These are phyloP conservation scores for Starmerella riodocensis DNA, from an alignment of 805 yeast species.

Conservation along the genomic window DNA sequence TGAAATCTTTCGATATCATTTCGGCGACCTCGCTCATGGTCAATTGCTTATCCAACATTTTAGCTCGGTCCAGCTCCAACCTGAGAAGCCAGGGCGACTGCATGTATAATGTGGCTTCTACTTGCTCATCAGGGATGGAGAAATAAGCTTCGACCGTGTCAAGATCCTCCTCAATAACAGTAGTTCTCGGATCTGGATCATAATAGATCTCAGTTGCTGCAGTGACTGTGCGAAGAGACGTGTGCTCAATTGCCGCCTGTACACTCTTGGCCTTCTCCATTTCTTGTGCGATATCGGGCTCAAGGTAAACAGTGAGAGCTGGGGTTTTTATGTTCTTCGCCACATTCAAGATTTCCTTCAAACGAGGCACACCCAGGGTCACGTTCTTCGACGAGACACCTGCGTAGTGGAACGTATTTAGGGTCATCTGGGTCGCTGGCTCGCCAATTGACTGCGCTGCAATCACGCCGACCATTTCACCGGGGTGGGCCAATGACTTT, in stretches of 20 bases:
- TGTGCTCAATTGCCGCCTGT: slow-evolving; percentile 94
- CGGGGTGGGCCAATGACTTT: slow-evolving; percentile 83
- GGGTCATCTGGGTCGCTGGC: slow-evolving; percentile 96
- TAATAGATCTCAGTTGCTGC: slow-evolving; percentile 95
- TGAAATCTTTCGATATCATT: slow-evolving; percentile 81
- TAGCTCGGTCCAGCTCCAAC: slow-evolving; percentile 93
- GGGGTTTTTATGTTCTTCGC: slow-evolving; percentile 99
- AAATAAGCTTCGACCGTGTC: slow-evolving; percentile 96
- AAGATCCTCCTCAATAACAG: slow-evolving; percentile 92
- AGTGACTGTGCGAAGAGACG: slow-evolving; percentile 85
- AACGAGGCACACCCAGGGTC: slow-evolving; percentile 93
- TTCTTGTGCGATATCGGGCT: slow-evolving; percentile 67
- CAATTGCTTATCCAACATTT: slow-evolving; percentile 94
- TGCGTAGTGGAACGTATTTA: slow-evolving; percentile 94
- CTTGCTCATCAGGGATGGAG: slow-evolving; percentile 95
- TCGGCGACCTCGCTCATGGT: slow-evolving; percentile 98
- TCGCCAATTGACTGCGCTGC: slow-evolving; percentile 98
- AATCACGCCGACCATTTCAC: slow-evolving; percentile 96
- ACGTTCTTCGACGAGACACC: slow-evolving; percentile 96
- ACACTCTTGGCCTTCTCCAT: slow-evolving; percentile 89
- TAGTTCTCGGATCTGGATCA: slow-evolving; percentile 94
- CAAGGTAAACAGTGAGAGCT: slow-evolving; percentile 86
- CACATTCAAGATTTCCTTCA: slow-evolving; percentile 93
- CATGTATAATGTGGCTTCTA: slow-evolving; percentile 81
- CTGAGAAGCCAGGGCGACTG: slow-evolving; percentile 98